Evolutionary conservation across 768 basidiomycete genomes (phyloP).

Genomic region (Tephrocybe sp.): DNA sequence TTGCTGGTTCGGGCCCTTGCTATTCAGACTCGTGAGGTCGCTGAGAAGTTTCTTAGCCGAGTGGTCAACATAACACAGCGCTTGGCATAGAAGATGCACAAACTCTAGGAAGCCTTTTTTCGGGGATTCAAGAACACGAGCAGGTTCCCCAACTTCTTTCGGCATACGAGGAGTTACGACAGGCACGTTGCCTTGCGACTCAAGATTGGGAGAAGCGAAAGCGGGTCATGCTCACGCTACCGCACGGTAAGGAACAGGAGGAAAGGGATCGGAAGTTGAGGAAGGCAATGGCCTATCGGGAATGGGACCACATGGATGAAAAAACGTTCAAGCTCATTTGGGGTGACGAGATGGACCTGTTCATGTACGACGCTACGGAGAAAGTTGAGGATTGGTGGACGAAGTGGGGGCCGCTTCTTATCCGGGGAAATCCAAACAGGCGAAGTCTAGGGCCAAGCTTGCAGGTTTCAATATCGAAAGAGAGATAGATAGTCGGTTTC

Average conservation of each 20-base stretch:
- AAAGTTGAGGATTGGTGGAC: slow-evolving; percentile 66
- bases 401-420: slow-evolving; percentile 38
- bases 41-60: slow-evolving; percentile 38
- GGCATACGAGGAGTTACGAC: slow-evolving; percentile 58
- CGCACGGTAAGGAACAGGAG: slow-evolving; percentile 40
- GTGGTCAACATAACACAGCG: slow-evolving; percentile 47
- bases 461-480: slow-evolving; percentile 22
- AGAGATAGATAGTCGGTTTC: not conserved
- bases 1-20: slow-evolving; percentile 34
- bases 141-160: slow-evolving; percentile 50
- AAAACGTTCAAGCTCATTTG: slow-evolving; percentile 44
- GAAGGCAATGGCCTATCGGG: slow-evolving; percentile 28
- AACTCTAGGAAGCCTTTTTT: slow-evolving; percentile 57
- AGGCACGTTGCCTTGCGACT: slow-evolving; percentile 46
- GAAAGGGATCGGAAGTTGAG: slow-evolving; percentile 42
- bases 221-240: slow-evolving; percentile 41
- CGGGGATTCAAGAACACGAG: slow-evolving; percentile 41
- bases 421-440: slow-evolving; percentile 18
- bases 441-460: slow-evolving; percentile 16
- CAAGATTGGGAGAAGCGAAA: slow-evolving; percentile 44
- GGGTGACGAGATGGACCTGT: slow-evolving; percentile 50
- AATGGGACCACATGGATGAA: slow-evolving; percentile 45
- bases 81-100: slow-evolving; percentile 63
- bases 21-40: not conserved
- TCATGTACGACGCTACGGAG: slow-evolving; percentile 51